Base-by-base conservation (phyloP, 345 rosid species). In the Euphorbia peplus region DNA sequence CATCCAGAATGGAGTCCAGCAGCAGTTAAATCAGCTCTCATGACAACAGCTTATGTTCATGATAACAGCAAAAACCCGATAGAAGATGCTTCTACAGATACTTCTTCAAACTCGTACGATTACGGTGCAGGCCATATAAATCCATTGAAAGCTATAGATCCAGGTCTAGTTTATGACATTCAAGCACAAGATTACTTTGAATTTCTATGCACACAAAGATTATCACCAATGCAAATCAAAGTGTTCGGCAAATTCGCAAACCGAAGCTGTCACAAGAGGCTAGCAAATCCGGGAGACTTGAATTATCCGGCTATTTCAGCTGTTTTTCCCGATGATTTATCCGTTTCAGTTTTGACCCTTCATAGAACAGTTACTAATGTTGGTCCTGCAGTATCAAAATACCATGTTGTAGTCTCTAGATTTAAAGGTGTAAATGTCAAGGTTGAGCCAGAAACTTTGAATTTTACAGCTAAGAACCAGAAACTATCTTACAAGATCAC, bases 1-100 rank as follows among this genome's bases (percentile, higher is more conserved):
- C 97, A 90, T 68, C 97, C 98, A 3, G 92, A 87, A 30, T 93
- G 98, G 98, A 87, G 96, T 39, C 92, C 97, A 0, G 90, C 98
- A 0, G 95, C 93, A 16, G 79, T 93, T 14, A 90, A 90, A 80
- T 93, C 98, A 55, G 97, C 98, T 30, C 85, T 93, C 32, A 87
- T 93, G 97, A 93, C 98, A 19, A 93, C 98, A 0, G 95, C 96
- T 46, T 90, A 90, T 76, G 89, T 93, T 64, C 98, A 90, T 26
- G 98, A 93, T 71, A 89, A 90, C 75, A 82, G 73, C 10, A 76
- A 58, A 3, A 69, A 76, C 25, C 93, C 92, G 19, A 80, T 93
- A 12, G 42, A 68, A 44, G 97, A 90, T 70, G 88, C 98, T 47
- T 80, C 95, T 4, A 18, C 70, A 10, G 76, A 68, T 48, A 55